phyloP scores from a whole-genome alignment of 371 early-diverging fungal species.

The Mucor plumbeus region DNA sequence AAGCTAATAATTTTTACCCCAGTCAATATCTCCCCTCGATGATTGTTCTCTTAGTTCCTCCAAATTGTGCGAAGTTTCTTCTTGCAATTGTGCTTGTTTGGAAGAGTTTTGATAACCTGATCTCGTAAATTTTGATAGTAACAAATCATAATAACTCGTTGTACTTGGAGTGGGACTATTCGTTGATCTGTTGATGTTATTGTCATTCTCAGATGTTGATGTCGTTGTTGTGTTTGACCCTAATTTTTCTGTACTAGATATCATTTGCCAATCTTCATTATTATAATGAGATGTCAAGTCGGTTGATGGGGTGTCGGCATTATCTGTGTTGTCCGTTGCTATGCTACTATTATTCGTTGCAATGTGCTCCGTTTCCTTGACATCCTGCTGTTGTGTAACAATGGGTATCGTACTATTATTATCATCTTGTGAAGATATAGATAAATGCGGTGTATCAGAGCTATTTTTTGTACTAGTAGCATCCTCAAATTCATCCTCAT shows the following conservation, averaged over 20 bases:
- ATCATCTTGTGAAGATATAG: background rate
- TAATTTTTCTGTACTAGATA: constrained; percentile 14
- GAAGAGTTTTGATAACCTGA: constrained; percentile 26
- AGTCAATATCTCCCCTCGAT: constrained; percentile 34
- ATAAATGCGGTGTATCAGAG: background rate
- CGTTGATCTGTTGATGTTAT: background rate
- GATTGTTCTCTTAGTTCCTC: constrained; percentile 28
- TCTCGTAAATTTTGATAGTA: constrained; percentile 42
- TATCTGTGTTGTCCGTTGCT: background rate
- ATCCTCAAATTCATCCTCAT: constrained; percentile 11
- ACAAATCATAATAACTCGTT: constrained; percentile 40
- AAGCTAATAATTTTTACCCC: constrained; percentile 34
- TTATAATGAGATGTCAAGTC: background rate
- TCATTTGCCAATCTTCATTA: constrained; percentile 26
- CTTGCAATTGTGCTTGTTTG: constrained; percentile 37
- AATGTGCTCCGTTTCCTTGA: background rate
- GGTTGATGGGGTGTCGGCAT: background rate
- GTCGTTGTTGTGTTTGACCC: background rate
- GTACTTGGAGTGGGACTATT: background rate
- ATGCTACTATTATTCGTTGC: background rate
- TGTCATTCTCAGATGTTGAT: background rate
- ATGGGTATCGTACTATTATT: background rate
- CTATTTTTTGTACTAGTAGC: constrained; percentile 1
- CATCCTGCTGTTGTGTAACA: constrained; percentile 2
- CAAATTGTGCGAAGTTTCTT: constrained; percentile 34